Evolutionary conservation across 2,329 filamentous ascomycete genomes (phyloP).

Genomic region (Arthrinium puccinioides): DNA sequence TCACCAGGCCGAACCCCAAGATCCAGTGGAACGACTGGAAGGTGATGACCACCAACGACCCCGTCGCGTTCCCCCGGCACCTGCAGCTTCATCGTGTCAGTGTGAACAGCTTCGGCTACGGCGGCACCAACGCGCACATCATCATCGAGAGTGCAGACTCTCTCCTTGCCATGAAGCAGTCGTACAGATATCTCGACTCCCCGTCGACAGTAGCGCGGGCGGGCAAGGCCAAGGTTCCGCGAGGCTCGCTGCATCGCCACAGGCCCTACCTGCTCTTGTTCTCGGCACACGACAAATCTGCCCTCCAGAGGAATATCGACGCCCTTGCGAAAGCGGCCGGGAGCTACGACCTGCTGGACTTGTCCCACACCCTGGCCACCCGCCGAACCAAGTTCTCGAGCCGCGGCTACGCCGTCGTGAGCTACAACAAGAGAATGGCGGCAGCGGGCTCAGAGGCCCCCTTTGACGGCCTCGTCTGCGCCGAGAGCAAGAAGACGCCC

Average conservation of each 20-base stretch:
- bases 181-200: slow-evolving; percentile 4
- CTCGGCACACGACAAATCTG: slow-evolving; percentile 13
- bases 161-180: background rate
- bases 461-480: slow-evolving; percentile 2
- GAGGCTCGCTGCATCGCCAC: slow-evolving; percentile 1
- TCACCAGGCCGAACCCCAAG: slow-evolving; percentile 9
- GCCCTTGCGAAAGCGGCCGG: slow-evolving; percentile 3
- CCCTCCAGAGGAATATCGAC: slow-evolving; percentile 8
- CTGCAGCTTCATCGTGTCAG: slow-evolving; percentile 9
- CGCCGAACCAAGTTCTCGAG: slow-evolving; percentile 6
- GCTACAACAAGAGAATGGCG: background rate
- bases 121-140: slow-evolving; percentile 4
- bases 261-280: slow-evolving; percentile 11
- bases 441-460: slow-evolving; percentile 2
- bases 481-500: slow-evolving; percentile 1
- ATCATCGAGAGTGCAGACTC: slow-evolving; percentile 2
- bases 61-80: slow-evolving; percentile 5
- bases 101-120: slow-evolving; percentile 10
- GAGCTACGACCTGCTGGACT: slow-evolving; percentile 11
- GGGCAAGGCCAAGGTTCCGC: background rate
- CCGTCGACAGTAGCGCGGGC: background rate
- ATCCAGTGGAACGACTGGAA: slow-evolving; percentile 15
- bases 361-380: slow-evolving; percentile 12
- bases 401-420: slow-evolving; percentile 3
- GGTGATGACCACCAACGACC: slow-evolving; percentile 9